These are phyloP conservation scores for Herpotrichia juniperi DNA, from an alignment of 2,329 filamentous ascomycete genomes.

Conservation along the genomic window DNA sequence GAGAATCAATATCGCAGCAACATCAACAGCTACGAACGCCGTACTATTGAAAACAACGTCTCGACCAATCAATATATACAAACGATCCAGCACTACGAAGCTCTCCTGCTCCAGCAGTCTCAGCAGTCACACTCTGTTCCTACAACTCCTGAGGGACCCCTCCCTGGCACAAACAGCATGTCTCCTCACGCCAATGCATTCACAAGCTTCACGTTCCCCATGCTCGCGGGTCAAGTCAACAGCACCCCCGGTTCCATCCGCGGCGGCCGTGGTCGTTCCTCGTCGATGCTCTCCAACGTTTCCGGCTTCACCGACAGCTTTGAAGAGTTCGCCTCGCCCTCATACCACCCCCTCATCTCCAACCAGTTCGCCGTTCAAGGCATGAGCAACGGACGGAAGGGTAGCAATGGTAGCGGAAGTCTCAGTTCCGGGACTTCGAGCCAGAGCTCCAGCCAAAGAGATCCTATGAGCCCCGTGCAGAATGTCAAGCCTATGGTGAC, in stretches of 20 bases:
- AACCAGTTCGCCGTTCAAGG: constrained; percentile 48
- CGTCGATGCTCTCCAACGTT: constrained; percentile 59
- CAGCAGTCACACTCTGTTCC: constrained; percentile 48
- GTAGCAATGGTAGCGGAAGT: constrained; percentile 57
- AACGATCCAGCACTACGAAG: constrained; percentile 47
- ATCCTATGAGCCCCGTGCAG: constrained; percentile 46
- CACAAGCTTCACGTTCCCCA: constrained; percentile 46
- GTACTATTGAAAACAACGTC: constrained; percentile 46
- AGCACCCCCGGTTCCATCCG: constrained; percentile 42
- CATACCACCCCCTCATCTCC: constrained; percentile 30
- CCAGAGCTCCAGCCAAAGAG: constrained; percentile 44
- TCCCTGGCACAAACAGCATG: constrained; percentile 58
- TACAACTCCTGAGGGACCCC: constrained; percentile 64
- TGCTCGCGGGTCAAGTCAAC: constrained; percentile 32
- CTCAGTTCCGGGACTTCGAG: constrained; percentile 51
- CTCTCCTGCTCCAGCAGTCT: constrained; percentile 47
- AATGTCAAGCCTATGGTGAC: constrained; percentile 40
- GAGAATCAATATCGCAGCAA: constrained; percentile 47
- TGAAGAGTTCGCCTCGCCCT: constrained; percentile 39
- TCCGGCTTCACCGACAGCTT: constrained; percentile 58
- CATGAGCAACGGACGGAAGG: constrained; percentile 44
- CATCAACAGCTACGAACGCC: constrained; percentile 45
- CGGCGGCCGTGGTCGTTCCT: constrained; percentile 54
- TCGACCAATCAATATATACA: constrained; percentile 44
- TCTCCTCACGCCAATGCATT: constrained; percentile 41